These are phyloP conservation scores for Backusella tuberculispora DNA, from an alignment of 192 early-diverging fungal genomes.

Conservation along the genomic window DNA sequence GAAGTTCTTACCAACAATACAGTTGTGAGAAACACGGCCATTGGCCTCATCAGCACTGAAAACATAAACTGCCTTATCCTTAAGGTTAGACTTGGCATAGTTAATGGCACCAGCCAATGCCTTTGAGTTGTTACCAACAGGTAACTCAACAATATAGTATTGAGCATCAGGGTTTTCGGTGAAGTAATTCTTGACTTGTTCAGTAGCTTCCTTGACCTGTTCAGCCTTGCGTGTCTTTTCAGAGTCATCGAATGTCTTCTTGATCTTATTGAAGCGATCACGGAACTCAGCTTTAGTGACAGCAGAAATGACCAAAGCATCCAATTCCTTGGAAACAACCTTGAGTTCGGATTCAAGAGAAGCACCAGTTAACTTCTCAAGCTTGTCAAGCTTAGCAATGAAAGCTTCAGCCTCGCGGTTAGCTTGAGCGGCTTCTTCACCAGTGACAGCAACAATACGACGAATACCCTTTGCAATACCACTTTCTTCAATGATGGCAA, in stretches of 20 bases:
- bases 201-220: constrained; percentile 81
- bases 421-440: constrained; percentile 81
- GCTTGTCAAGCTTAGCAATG: constrained; percentile 60
- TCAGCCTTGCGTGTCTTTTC: constrained; percentile 90
- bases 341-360: constrained; percentile 83
- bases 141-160: constrained; percentile 62
- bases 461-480: constrained; percentile 97
- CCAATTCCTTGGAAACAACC: constrained; percentile 77
- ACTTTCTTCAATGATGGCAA: constrained; percentile 86
- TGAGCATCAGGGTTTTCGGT: constrained; percentile 62
- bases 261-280: constrained; percentile 69
- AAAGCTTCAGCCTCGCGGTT: constrained; percentile 72
- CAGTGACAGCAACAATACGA: constrained; percentile 92
- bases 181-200: constrained; percentile 76
- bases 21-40: constrained; percentile 78
- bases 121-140: constrained; percentile 83
- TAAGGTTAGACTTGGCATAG: constrained; percentile 73
- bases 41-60: constrained; percentile 72
- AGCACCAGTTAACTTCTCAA: constrained; percentile 60
- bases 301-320: constrained; percentile 77
- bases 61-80: constrained; percentile 87
- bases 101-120: constrained; percentile 80
- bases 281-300: constrained; percentile 78
- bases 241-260: constrained; percentile 84
- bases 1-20: constrained; percentile 79